Conservation (phyloP, 2,329 filamentous ascomycete genomes). For the Diaporthe amygdali region DNA sequence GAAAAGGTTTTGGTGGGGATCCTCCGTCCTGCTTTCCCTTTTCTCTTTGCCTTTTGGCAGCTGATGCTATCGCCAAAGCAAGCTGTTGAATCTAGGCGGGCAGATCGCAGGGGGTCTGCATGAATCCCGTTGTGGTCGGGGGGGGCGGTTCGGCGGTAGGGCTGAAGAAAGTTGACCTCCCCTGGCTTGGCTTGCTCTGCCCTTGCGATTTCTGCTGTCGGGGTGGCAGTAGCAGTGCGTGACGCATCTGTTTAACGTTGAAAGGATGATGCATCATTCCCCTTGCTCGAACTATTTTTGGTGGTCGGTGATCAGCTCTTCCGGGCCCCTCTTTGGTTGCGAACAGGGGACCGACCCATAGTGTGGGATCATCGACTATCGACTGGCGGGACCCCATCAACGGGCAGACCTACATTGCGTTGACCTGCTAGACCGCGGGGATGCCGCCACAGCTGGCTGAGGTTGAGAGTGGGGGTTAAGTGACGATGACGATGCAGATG, state of each 20-base stretch:
- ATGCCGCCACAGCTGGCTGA: background rate
- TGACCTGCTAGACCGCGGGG: conserved; percentile 10
- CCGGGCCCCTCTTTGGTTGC: conserved; percentile 7
- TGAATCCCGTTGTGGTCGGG: background rate
- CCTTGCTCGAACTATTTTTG: conserved; percentile 13
- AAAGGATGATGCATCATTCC: background rate
- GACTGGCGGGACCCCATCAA: conserved; percentile 18
- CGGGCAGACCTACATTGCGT: conserved; percentile 26
- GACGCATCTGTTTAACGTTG: background rate
- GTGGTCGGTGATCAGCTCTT: conserved; percentile 15
- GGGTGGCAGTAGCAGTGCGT: background rate
- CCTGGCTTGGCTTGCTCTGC: background rate
- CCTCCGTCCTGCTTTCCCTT: background rate
- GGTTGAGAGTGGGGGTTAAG: background rate
- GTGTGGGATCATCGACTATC: conserved; percentile 4
- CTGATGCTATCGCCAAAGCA: conserved; percentile 2
- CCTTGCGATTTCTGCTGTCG: background rate
- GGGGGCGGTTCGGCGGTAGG: background rate
- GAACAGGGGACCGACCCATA: background rate
- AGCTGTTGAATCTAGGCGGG: background rate
- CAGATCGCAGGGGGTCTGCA: background rate
- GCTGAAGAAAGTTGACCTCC: conserved; percentile 2
- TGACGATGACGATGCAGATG: background rate
- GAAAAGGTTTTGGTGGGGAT: background rate
- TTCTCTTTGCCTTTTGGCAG: background rate